phyloP scores from a whole-genome alignment of 2,329 filamentous ascomycete genomes.

The Pseudogymnoascus sp. region DNA sequence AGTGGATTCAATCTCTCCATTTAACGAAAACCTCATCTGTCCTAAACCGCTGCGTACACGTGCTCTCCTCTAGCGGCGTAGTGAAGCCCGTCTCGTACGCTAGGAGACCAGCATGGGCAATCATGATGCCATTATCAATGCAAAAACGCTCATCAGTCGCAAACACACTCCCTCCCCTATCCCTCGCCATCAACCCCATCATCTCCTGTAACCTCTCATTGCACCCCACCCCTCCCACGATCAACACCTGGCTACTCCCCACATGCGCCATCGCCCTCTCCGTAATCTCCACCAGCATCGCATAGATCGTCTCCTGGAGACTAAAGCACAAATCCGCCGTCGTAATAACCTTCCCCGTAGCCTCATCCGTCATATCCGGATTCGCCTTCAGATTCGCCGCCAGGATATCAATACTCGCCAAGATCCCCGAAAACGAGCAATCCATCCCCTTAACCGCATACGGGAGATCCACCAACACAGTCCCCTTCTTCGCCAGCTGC shows the following conservation, averaged over 20 bases:
- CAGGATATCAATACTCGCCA: slow-evolving; percentile 73
- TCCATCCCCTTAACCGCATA: slow-evolving; percentile 99
- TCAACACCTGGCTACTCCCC: slow-evolving; percentile 78
- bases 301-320: slow-evolving; percentile 88
- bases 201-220: slow-evolving; percentile 93
- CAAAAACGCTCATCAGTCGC: slow-evolving; percentile 96
- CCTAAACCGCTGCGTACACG: slow-evolving; percentile 74
- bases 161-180: slow-evolving; percentile 82
- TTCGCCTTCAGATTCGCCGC: slow-evolving; percentile 56
- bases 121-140: slow-evolving; percentile 99
- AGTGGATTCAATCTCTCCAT: slow-evolving; percentile 54
- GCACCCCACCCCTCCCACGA: slow-evolving; percentile 92
- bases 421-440: slow-evolving; percentile 87
- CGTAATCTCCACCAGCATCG: slow-evolving; percentile 97
- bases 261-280: slow-evolving; percentile 98
- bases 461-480: slow-evolving; percentile 72
- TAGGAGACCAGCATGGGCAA: slow-evolving; percentile 86
- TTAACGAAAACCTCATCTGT: slow-evolving; percentile 74
- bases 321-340: slow-evolving; percentile 85
- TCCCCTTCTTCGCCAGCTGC: slow-evolving; percentile 71
- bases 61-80: slow-evolving; percentile 70
- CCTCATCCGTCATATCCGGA: slow-evolving; percentile 36
- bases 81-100: slow-evolving; percentile 74
- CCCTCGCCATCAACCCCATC: slow-evolving; percentile 93
- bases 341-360: slow-evolving; percentile 53